A percentile compares a stretch with the other conserved stretches of the same genome.
Evolutionary conservation across 139 green algal genomes (phyloP).

Genomic region (Chlamydomonas incerta): DNA sequence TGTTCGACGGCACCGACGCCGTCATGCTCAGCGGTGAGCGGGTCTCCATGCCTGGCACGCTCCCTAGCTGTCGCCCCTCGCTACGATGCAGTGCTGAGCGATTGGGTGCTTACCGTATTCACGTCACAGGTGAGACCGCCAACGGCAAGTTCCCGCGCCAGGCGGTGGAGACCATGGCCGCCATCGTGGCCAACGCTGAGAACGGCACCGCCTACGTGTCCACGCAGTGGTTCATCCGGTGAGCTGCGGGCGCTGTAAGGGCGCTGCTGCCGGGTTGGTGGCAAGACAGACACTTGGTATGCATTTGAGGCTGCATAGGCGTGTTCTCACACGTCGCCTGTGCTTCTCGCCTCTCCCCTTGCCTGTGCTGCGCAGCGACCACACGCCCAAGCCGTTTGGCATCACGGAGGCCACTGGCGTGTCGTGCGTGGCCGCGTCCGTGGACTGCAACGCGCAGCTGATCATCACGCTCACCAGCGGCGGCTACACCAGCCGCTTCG

Average conservation of each 20-base stretch:
- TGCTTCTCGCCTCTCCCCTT: no score
- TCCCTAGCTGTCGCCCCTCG: no score
- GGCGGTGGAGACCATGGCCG: constrained; percentile 73
- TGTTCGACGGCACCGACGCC: constrained; percentile 74
- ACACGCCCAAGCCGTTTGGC: constrained; percentile 65
- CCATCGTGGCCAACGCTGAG: constrained; percentile 78
- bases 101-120: no score
- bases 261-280: no score
- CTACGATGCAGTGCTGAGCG: no score
- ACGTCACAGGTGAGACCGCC: constrained; percentile 79
- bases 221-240: constrained; percentile 45
- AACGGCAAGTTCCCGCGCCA: constrained; percentile 70
- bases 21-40: constrained; percentile 73
- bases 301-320: no score
- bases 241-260: background rate
- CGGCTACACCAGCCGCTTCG: constrained; percentile 55
- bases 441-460: constrained; percentile 60
- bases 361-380: constrained; percentile 40
- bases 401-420: constrained; percentile 58
- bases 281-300: no score
- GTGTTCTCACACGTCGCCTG: no score
- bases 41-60: no score
- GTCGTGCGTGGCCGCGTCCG: constrained; percentile 68
- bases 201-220: constrained; percentile 44
- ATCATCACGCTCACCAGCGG: constrained; percentile 61